Evolutionary conservation across 2,329 filamentous ascomycete genomes (phyloP).

Genomic region (Beauveria sp.): DNA sequence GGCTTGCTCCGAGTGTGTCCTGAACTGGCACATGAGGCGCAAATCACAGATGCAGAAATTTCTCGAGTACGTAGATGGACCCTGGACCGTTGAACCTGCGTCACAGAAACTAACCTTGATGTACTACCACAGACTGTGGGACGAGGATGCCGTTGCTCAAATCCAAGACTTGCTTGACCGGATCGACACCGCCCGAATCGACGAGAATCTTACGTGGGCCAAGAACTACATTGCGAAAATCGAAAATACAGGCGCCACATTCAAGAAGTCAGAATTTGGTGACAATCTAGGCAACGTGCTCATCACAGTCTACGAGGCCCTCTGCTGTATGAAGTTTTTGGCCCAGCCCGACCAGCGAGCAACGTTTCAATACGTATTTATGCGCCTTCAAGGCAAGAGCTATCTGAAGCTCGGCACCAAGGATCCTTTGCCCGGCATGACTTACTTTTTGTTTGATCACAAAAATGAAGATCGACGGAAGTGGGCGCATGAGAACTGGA

Average conservation of each 20-base stretch:
- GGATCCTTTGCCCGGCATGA: slow-evolving; percentile 72
- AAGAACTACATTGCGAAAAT: slow-evolving; percentile 46
- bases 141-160: slow-evolving; percentile 42
- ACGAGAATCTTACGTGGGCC: slow-evolving; percentile 49
- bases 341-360: slow-evolving; percentile 40
- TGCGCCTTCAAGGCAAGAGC: slow-evolving; percentile 62
- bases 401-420: slow-evolving; percentile 68
- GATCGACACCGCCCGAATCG: slow-evolving; percentile 55
- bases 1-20: slow-evolving; percentile 61
- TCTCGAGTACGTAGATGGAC: slow-evolving; percentile 41
- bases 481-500: slow-evolving; percentile 33
- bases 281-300: slow-evolving; percentile 51
- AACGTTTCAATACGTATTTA: slow-evolving; percentile 76
- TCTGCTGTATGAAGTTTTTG: slow-evolving; percentile 78
- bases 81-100: slow-evolving; percentile 11
- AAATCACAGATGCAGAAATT: slow-evolving; percentile 54
- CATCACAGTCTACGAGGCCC: slow-evolving; percentile 76
- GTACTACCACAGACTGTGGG: slow-evolving; percentile 26
- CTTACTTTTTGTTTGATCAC: slow-evolving; percentile 66
- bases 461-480: slow-evolving; percentile 48
- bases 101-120: slow-evolving; percentile 13
- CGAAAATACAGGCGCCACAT: slow-evolving; percentile 36
- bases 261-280: slow-evolving; percentile 39
- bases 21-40: slow-evolving; percentile 66
- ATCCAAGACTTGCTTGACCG: slow-evolving; percentile 51